Evolutionary conservation across 2,329 filamentous ascomycete species (phyloP).

Genomic region (Aspergillus sojae): DNA sequence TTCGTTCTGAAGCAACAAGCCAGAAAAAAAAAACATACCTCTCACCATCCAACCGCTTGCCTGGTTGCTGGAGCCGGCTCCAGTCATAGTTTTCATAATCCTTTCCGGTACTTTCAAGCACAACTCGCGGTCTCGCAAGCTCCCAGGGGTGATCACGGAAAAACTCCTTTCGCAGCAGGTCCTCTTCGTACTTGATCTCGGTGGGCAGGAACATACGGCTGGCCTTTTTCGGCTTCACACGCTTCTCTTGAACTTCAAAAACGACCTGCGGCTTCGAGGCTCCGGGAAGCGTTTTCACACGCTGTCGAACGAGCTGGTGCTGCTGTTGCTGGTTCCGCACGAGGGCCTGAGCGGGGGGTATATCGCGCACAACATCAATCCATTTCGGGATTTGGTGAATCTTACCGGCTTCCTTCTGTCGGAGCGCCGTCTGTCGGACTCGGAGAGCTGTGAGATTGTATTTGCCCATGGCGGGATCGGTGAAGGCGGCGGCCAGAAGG

Average conservation of each 20-base stretch:
- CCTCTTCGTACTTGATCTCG: conserved; percentile 78
- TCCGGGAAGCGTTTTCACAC: conserved; percentile 35
- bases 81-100: conserved; percentile 78
- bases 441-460: conserved; percentile 50
- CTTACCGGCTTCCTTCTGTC: conserved; percentile 40
- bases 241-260: conserved; percentile 39
- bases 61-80: conserved; percentile 74
- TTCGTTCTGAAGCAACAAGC: not conserved
- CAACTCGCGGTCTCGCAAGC: conserved; percentile 79
- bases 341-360: conserved; percentile 63
- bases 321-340: conserved; percentile 59
- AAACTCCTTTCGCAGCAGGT: conserved; percentile 77
- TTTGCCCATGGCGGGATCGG: conserved; percentile 43
- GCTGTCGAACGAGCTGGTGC: conserved; percentile 45
- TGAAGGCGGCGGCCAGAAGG: conserved; percentile 4
- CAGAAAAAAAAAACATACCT: conserved; percentile 57
- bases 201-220: conserved; percentile 81
- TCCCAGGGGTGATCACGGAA: conserved; percentile 98
- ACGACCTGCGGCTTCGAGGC: conserved; percentile 36
- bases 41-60: conserved; percentile 79
- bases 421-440: conserved; percentile 47
- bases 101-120: conserved; percentile 83
- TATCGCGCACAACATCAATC: conserved; percentile 58
- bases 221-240: conserved; percentile 61
- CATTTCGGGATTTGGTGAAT: conserved; percentile 49